These are phyloP conservation scores for Chaetomium fimeti DNA, from an alignment of 495 filamentous ascomycete species.

Conservation along the genomic window DNA sequence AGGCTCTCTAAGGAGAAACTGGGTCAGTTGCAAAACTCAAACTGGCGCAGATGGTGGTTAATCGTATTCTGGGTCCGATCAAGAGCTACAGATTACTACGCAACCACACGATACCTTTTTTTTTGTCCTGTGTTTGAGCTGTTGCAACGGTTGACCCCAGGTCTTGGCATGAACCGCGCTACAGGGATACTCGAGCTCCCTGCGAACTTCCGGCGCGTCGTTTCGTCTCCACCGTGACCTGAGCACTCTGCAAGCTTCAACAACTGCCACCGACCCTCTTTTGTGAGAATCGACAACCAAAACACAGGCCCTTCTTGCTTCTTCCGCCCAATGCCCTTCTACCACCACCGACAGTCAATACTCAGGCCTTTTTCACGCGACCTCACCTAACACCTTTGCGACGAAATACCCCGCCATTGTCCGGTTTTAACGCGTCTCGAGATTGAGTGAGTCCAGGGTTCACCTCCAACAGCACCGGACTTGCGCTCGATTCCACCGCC, in stretches of 20 bases:
- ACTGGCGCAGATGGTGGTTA: too few species aligned
- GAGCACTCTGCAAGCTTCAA: not conserved
- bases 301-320: not conserved
- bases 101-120: too few species aligned
- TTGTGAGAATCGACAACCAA: not conserved
- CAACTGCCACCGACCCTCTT: not conserved
- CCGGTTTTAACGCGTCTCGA: conserved; percentile 20
- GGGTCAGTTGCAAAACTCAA: too few species aligned
- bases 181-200: conserved; percentile 4
- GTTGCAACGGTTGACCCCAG: not conserved
- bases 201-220: conserved; percentile 5
- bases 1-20: too few species aligned
- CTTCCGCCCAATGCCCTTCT: conserved; percentile 4
- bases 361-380: not conserved
- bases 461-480: conserved; percentile 2
- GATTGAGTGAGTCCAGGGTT: not conserved
- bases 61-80: too few species aligned
- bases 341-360: not conserved
- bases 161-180: conserved; percentile 1
- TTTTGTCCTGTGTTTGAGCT: not conserved
- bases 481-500: too few species aligned
- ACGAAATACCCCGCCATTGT: conserved; percentile 21
- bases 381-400: not conserved
- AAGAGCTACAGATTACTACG: too few species aligned
- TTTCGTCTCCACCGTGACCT: conserved; percentile 8